These are phyloP conservation scores for Entrophospora sp. DNA, from an alignment of 192 early-diverging fungal species.

Conservation along the genomic window DNA sequence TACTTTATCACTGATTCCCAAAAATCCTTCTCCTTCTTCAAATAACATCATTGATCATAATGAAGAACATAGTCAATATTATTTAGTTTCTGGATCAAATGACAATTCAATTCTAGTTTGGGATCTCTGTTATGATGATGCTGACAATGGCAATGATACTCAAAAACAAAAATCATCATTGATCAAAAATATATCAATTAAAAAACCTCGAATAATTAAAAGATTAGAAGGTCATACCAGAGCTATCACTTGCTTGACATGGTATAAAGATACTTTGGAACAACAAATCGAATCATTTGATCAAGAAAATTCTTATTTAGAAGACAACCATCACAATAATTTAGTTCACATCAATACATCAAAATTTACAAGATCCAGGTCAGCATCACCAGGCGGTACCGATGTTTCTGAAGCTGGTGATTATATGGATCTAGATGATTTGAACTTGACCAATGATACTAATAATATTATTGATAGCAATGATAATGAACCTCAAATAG, in stretches of 20 bases:
- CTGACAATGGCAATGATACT: too few species aligned
- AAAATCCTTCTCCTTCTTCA: too few species aligned
- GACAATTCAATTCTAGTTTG: not conserved
- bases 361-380: too few species aligned
- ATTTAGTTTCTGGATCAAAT: conserved; percentile 5
- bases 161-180: too few species aligned
- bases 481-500: too few species aligned
- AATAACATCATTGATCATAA: not conserved
- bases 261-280: conserved; percentile 1
- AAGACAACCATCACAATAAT: not conserved
- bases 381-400: too few species aligned
- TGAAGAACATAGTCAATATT: conserved; percentile 1
- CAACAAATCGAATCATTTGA: not conserved
- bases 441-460: too few species aligned
- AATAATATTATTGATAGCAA: too few species aligned
- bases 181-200: not conserved
- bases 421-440: too few species aligned
- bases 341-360: not conserved
- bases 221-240: not conserved
- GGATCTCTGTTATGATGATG: not conserved
- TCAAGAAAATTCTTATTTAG: too few species aligned
- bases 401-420: too few species aligned
- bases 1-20: not conserved
- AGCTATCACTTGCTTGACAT: conserved; percentile 7
- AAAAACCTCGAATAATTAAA: not conserved